Percentiles rank a stretch among this genome's conserved stretches.
Evolutionary conservation across 1,284 basidiomycete genomes (phyloP).

Genomic region (Malassezia japonica): DNA sequence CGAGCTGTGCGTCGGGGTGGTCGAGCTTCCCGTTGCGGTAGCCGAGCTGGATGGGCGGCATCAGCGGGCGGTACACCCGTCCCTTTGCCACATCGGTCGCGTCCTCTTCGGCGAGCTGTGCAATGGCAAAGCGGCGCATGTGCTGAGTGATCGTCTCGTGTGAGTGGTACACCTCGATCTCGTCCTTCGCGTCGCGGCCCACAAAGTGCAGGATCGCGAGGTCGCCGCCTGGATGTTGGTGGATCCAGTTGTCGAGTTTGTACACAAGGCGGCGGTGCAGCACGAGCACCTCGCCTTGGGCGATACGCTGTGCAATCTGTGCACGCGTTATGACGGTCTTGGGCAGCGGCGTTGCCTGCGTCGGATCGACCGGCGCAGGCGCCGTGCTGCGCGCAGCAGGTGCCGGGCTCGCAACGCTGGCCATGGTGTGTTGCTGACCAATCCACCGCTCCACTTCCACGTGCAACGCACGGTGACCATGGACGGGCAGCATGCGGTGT

Average conservation of each 20-base stretch:
- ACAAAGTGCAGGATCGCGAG: conserved; percentile 89
- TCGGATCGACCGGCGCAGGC: no score
- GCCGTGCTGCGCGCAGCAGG: no score
- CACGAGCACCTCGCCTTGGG: conserved; percentile 58
- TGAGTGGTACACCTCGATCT: conserved; percentile 84
- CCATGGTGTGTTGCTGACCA: no score
- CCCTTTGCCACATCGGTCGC: conserved; percentile 30
- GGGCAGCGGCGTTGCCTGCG: conserved; percentile 1
- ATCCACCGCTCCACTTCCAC: not conserved
- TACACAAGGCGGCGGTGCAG: conserved; percentile 69
- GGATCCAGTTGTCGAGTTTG: conserved; percentile 71
- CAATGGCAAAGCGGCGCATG: conserved; percentile 67
- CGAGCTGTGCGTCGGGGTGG: conserved; percentile 40
- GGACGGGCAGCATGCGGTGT: conserved; percentile 20
- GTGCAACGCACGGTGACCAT: conserved; percentile 14
- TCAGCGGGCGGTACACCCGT: conserved; percentile 64
- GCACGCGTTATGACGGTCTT: conserved; percentile 25
- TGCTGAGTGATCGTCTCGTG: conserved; percentile 56
- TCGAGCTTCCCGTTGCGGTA: conserved; percentile 41
- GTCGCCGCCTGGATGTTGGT: conserved; percentile 76
- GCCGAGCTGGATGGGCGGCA: conserved; percentile 83
- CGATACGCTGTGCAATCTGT: conserved; percentile 37
- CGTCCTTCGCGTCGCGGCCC: conserved; percentile 86
- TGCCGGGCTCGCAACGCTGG: no score
- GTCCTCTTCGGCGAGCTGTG: conserved; percentile 58